phyloP scores from a whole-genome alignment of 2,329 filamentous ascomycete species.

The Verticillium albo-atrum region DNA sequence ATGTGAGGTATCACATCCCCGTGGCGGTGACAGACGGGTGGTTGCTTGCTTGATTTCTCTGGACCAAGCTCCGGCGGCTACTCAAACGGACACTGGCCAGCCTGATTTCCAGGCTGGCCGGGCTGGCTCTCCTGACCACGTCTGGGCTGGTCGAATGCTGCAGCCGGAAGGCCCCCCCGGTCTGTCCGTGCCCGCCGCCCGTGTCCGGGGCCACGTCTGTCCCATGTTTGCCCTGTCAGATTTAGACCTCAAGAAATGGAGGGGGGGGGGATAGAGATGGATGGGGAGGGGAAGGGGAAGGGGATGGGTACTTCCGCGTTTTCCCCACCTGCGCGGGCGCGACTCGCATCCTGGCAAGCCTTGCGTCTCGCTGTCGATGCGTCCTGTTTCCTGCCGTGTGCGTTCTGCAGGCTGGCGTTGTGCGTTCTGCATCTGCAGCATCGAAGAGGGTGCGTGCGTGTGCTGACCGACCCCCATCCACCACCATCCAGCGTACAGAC shows the following conservation, averaged over 20 bases:
- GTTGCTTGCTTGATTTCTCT: too few relatives aligned
- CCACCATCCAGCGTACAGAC: background rate
- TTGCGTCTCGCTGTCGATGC: background rate
- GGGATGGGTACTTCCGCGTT: background rate
- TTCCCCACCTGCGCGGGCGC: background rate
- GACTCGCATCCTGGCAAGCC: background rate
- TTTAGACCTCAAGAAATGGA: background rate
- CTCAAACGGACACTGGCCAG: too few relatives aligned
- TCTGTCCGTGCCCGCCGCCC: background rate
- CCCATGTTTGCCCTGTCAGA: background rate
- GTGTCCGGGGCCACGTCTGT: background rate
- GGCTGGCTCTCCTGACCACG: too few relatives aligned
- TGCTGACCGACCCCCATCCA: background rate
- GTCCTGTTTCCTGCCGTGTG: background rate
- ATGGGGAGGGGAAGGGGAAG: too few relatives aligned
- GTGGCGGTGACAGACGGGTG: too few relatives aligned
- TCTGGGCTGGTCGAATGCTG: background rate
- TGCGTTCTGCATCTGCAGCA: background rate
- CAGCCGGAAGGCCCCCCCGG: background rate
- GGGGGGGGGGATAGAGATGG: too few relatives aligned
- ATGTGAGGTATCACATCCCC: too few relatives aligned
- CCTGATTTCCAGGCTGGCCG: background rate
- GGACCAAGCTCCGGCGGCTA: too few relatives aligned
- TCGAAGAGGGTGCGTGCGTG: background rate
- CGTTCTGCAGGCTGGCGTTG: background rate